Base-by-base conservation (phyloP, 108 stramenopile genomes). In the Discostella stelligeroides region DNA sequence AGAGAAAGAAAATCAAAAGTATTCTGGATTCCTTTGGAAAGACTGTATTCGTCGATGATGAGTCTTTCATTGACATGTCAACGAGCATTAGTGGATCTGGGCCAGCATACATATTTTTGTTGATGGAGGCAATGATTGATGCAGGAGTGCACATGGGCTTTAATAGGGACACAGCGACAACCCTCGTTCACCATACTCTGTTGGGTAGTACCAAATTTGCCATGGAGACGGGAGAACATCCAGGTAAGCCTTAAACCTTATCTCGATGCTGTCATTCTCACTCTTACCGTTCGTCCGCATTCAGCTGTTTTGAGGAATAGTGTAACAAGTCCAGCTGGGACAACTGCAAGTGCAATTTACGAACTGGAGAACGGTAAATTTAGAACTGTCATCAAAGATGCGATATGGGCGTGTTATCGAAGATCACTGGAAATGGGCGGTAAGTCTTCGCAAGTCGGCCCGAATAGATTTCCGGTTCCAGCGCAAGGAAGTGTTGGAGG, bases 141-240 rank as follows among this genome's bases (percentile, higher is more conserved):
- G 89, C 92, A n/a, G 97, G 91, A 30, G 95, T 95, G 12, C 95
- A 95, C 73, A 92, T 97, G 94, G 95, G 95, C 38, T 93, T 95
- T 64, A 73, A 79, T 40, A 72, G 93, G 24, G 85, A 90, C 29
- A 88, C 86, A 1, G 89, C 92, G 11, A 89, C 89, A 12, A 89
- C 76, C 18, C 76, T 93, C 55, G 84, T 88, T 23, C 83, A 92
- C 79, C 87, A 91, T 57, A 92, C 90, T 1, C 34, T 90, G 38
- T 62, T 81, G 48, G 97, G 95, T 41, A 90, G 86, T 24, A 92
- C 94, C 3, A 72, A 88, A 34, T 95, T 89, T 76, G 92, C 95
- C 10, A 91, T 92, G 82, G 84, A 91, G 71, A 89, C 92, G 1
- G 82, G 85, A 17, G 86, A 88, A 50, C 94, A 95, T 66, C 88